Evolutionary conservation across 345 rosid genomes (phyloP).

Genomic region (Clausena lansium): DNA sequence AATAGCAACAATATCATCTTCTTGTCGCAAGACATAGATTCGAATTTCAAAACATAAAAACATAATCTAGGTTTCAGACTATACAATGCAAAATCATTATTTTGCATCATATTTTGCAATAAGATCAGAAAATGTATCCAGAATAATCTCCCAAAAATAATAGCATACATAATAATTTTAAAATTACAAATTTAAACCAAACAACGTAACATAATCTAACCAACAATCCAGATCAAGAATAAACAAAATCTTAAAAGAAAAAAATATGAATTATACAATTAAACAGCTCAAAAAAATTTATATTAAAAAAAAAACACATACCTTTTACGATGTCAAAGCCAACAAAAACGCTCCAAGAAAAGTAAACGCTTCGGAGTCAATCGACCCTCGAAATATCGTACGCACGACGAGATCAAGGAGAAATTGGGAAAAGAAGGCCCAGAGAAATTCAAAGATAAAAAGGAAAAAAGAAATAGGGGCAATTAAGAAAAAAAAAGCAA

Average conservation of each 20-base stretch:
- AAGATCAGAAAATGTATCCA: not conserved
- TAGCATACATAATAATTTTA: too few species aligned
- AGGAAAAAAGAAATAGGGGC: not conserved
- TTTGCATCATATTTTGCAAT: not conserved
- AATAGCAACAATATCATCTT: not conserved
- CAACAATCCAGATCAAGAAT: not conserved
- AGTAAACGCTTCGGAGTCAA: not conserved
- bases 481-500: not conserved
- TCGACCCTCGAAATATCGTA: not conserved
- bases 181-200: not conserved
- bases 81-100: not conserved
- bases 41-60: too few species aligned
- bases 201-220: not conserved
- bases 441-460: conserved; percentile 2
- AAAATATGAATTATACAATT: not conserved
- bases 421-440: not conserved
- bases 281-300: not conserved
- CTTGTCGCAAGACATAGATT: too few species aligned
- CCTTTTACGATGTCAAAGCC: not conserved
- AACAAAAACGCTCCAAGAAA: not conserved
- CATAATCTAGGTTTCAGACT: not conserved
- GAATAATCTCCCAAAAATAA: not conserved
- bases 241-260: not conserved
- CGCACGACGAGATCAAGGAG: not conserved
- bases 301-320: not conserved